These are phyloP conservation scores for Pyrrhoderma noxium DNA, from an alignment of 1,284 basidiomycete genomes.

Conservation along the genomic window DNA sequence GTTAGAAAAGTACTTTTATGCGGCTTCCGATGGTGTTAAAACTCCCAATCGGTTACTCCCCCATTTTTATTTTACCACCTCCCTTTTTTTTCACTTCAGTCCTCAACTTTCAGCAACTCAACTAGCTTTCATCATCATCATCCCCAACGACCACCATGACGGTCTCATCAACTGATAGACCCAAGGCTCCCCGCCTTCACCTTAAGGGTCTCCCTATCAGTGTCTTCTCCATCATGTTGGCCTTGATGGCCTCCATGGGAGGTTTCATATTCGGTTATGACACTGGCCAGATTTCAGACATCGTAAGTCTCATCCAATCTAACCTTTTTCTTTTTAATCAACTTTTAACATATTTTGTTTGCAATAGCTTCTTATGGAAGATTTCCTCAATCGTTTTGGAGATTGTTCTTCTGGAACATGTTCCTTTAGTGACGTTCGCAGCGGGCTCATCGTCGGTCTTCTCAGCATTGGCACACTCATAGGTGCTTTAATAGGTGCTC, in stretches of 20 bases:
- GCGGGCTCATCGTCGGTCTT: conserved; percentile 63
- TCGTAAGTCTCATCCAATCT: conserved; percentile 25
- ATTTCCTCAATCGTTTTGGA: conserved; percentile 63
- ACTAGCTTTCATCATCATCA: too few relatives aligned
- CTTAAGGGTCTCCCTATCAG: conserved; percentile 41
- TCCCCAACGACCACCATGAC: too few relatives aligned
- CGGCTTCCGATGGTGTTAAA: too few relatives aligned
- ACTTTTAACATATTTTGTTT: too few relatives aligned
- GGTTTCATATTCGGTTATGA: conserved; percentile 65
- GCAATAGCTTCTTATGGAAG: conserved; percentile 45
- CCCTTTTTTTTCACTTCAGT: too few relatives aligned
- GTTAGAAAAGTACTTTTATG: too few relatives aligned
- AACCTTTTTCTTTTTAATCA: conserved; percentile 69
- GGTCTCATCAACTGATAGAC: too few relatives aligned
- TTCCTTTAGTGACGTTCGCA: conserved; percentile 44
- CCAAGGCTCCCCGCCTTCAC: neutral
- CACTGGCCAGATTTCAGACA: conserved; percentile 5
- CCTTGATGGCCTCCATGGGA: conserved; percentile 68
- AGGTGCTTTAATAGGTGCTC: conserved; percentile 54
- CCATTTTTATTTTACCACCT: too few relatives aligned
- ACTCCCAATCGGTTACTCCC: too few relatives aligned
- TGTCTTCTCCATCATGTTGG: conserved; percentile 56
- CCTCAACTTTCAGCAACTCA: too few relatives aligned
- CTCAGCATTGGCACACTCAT: conserved; percentile 59
- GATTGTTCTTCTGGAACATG: conserved; percentile 42